Percentiles rank a stretch among this genome's conserved stretches.
These are phyloP conservation scores for Hirschioporus abietinus DNA, from an alignment of 768 basidiomycete species.

Conservation along the genomic window DNA sequence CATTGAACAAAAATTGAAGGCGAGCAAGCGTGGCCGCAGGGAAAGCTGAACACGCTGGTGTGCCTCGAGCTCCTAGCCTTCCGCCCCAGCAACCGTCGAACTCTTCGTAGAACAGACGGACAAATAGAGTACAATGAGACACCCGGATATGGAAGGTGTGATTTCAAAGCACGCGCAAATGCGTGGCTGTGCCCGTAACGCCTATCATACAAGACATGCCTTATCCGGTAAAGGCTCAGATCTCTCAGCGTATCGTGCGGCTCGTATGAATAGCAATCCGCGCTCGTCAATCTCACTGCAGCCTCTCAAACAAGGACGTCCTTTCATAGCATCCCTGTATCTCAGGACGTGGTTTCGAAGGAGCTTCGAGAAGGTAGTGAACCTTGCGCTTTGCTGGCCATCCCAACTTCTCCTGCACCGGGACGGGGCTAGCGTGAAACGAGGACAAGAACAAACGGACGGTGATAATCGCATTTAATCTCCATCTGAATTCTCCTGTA, in stretches of 20 bases:
- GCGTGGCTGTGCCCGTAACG: not conserved
- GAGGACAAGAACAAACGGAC: not conserved
- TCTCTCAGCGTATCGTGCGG: not conserved
- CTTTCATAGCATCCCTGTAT: not conserved
- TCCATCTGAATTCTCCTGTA: not conserved
- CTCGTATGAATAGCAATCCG: not conserved
- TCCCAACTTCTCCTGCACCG: slow-evolving; percentile 74
- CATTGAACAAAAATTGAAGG: not conserved
- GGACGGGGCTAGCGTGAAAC: slow-evolving; percentile 70
- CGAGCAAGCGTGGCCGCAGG: not conserved
- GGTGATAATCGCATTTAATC: not conserved
- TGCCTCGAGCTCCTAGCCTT: not conserved
- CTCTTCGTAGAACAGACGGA: not conserved
- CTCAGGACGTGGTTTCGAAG: not conserved
- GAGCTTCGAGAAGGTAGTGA: not conserved
- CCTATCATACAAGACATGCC: slow-evolving; percentile 1
- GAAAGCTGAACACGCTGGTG: not conserved
- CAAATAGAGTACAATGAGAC: not conserved
- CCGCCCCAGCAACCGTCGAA: not conserved
- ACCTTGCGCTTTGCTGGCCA: slow-evolving; percentile 6
- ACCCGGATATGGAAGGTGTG: not conserved
- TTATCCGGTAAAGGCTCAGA: not conserved
- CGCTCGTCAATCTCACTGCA: not conserved
- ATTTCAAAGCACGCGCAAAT: not conserved
- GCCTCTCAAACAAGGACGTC: not conserved